Base-by-base conservation (phyloP, 768 basidiomycete genomes). In the Podaxis carcinomalis region DNA sequence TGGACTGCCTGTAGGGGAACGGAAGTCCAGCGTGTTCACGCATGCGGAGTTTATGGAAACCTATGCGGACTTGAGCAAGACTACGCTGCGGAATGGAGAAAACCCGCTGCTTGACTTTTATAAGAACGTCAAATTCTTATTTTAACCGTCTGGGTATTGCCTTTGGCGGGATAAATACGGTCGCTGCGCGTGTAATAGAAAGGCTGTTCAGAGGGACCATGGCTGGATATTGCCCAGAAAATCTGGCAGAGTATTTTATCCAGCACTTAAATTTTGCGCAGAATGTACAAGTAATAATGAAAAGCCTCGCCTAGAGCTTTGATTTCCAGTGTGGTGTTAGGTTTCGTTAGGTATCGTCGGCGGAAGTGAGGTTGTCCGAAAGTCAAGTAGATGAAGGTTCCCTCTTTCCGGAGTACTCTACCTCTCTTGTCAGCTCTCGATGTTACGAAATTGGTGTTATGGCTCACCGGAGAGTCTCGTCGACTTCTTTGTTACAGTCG, bases 281-380 rank as follows among this genome's bases (percentile, higher is more conserved):
- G 63, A 64, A 86, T 82, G 69, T 93, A 92, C 64, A 93, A 73
- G 68, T 89, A 92, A 71, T 93, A 93, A 75, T 93, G 92, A 68
- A 93, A 92, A 7, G 83, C 82, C 51, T 92, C 90, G 35, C 92
- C 92, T 28, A 94, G 75, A 64, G 87, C 80, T 60, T 80, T 81
- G 57, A 92, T 79, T 66, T 90, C 84, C 4, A 94, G 75, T 5
- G 70, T 80, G 21, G 90, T 87, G 1, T 75, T 80, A 14, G 80
- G 76, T 52, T 79, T 74, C 3, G 75, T 79, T 16, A 95, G 74
- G 70, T 85, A 92, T 19, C 84, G 84, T 59, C 79, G 78, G 42
- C 93, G 86, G 70, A 95, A 94, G 69, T 95, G 93, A 0, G 93
- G 93, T 69, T 94, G 93, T 3, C 92, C 93, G 65, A 94, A 93